Base-by-base conservation (phyloP, 768 basidiomycete genomes). In the Cubamyces sp. region DNA sequence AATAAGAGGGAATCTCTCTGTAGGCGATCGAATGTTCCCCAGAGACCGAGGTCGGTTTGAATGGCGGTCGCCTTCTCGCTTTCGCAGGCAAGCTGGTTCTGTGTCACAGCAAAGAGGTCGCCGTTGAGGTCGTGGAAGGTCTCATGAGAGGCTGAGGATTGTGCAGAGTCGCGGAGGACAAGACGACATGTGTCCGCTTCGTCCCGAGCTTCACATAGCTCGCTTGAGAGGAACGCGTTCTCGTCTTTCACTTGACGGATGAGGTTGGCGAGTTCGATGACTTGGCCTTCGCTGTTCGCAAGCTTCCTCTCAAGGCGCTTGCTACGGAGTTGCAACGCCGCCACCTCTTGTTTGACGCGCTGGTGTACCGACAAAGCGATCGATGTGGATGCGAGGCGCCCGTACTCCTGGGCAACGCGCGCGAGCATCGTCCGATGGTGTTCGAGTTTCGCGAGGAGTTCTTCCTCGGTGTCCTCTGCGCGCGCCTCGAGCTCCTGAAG, bases 301-400 rank as follows among this genome's bases (percentile, higher is more conserved):
- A 90, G 76, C 71, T 87, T 90, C 61, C 90, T 84, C 66, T 88
- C 84, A 14, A 90, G 74, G 28, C 88, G 84, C 26, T 78, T 71
- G 25, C 76, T 73, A 8, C 77, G 80, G 11, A 82, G 64, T 57
- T 80, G 80, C 39, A 88, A 76, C 7, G 68, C 64, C 19, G 69
- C 68, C 62, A 82, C 74, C 1, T 73, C 70, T 23, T 63, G 60
- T 57, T 68, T 68, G 9, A 68, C 54, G 25, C 51, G 56, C 16
- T 69, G 60, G 61, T 74, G 66, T 7, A 40, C 52, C 3, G 65
- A 37, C 53, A 58, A 62, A 11, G 71, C 28, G 39, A 74, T 66
- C 23, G 71, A 71, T 21, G 68, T 62, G 16, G 72, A 67, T 8
- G 73, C 73, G n/a, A 76, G 68, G 1, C 69, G 66, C 12, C 71